These are phyloP conservation scores for Colletotrichum echinochloae DNA, from an alignment of 2,329 filamentous ascomycete species.

Conservation along the genomic window DNA sequence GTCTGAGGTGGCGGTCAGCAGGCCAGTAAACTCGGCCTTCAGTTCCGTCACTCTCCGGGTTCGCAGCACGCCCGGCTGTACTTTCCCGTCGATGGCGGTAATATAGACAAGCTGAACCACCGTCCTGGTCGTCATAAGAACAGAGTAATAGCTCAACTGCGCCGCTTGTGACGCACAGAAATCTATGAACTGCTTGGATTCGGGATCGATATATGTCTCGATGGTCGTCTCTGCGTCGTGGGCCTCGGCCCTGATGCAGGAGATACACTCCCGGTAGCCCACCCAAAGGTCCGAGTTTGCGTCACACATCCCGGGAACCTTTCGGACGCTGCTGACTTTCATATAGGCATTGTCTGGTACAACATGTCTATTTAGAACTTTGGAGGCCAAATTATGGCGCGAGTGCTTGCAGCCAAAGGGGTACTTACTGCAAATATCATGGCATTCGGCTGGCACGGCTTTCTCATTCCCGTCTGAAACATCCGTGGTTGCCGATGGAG, in stretches of 20 bases:
- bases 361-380: background rate
- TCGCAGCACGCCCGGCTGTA: background rate
- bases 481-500: background rate
- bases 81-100: background rate
- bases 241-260: background rate
- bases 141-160: background rate
- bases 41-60: background rate
- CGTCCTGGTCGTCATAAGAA: background rate
- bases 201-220: background rate
- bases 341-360: background rate
- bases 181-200: constrained; percentile 4
- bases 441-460: background rate
- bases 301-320: background rate
- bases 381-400: no score
- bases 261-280: background rate
- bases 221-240: background rate
- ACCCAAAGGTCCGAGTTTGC: background rate
- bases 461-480: no score
- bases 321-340: background rate
- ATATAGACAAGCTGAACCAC: background rate
- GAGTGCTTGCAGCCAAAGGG: background rate
- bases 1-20: background rate
- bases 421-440: background rate
- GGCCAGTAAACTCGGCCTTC: background rate
- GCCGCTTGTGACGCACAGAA: background rate